Base-by-base conservation (phyloP, 768 basidiomycete genomes). In the Auricularia auricula-judae region DNA sequence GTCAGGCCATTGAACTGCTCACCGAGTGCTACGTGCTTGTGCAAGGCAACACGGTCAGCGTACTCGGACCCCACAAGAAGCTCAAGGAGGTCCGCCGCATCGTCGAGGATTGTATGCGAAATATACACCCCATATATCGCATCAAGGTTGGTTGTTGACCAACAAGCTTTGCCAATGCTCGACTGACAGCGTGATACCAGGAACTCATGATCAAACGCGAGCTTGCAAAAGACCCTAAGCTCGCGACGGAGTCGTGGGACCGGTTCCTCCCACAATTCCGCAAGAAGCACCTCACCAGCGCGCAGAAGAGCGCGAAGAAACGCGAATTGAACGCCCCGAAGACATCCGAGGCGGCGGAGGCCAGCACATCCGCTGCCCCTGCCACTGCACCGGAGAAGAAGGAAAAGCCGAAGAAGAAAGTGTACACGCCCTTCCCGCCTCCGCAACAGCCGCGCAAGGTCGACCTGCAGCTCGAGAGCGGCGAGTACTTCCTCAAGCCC, bases 181-280 rank as follows among this genome's bases (percentile, higher is more conserved):
- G 29, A 29, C 29, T 29, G 29, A 29, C 29, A 29, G 29, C 29
- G 29, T 29, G 29, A 29, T 29, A 29, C 29, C 70, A 95, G 94
- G 97, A 98, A 76, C 82, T 99, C 35, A 99, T 99, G 97, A 94
- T 99, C 70, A 87, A 93, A 63, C 88, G 96, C 56, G 97, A 99
- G 76, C 82, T 99, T 4, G 93, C 96, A 29, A 98, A 98, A 78
- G 97, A 99, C 72, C 96, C 97, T 3, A 95, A 96, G 72, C 83
- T 99, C 18, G 94, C 89, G 1, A 86, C 80, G 12, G 94, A 98
- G 71, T 88, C 88, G 29, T 99, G 97, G 97, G 96, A 98, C 68
- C 85, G 97, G 16, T 99, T 98, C 81, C 80, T 99, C 14, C 97
- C 97, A 18, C 86, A 93, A 73, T 99, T 98, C 85, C 85, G 95